These are phyloP conservation scores for Hymenotorrendiella dingleyae DNA, from an alignment of 2,329 filamentous ascomycete species.

Conservation along the genomic window DNA sequence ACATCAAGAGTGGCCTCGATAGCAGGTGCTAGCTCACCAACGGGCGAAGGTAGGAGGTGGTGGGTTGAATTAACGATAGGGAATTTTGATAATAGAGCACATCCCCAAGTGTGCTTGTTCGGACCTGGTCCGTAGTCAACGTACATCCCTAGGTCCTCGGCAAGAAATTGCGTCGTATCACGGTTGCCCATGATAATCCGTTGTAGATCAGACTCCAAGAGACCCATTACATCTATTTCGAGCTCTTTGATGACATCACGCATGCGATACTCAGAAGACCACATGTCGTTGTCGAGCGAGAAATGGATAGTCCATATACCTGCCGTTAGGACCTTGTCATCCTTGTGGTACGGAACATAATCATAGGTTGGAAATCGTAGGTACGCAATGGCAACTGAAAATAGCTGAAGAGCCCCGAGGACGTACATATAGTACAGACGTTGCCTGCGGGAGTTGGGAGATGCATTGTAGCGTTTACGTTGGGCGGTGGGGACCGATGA, in stretches of 20 bases:
- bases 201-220: conserved; percentile 88
- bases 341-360: conserved; percentile 81
- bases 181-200: conserved; percentile 99
- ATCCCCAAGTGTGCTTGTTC: conserved; percentile 98
- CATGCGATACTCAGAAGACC: conserved; percentile 92
- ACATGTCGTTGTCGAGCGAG: conserved; percentile 97
- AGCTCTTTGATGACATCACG: conserved; percentile 84
- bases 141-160: conserved; percentile 97
- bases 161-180: conserved; percentile 89
- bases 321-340: conserved; percentile 82
- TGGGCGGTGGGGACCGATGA: conserved; percentile 34
- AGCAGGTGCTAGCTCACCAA: conserved; percentile 89
- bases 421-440: conserved; percentile 66
- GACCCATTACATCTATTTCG: conserved; percentile 95
- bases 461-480: conserved; percentile 24
- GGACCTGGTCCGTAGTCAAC: conserved; percentile 95
- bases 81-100: conserved; percentile 90
- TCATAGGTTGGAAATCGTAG: conserved; percentile 89
- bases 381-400: conserved; percentile 77
- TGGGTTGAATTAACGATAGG: conserved; percentile 96
- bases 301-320: conserved; percentile 99
- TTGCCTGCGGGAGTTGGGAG: conserved; percentile 40
- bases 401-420: conserved; percentile 69
- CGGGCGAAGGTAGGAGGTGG: conserved; percentile 86
- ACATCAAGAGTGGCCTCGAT: conserved; percentile 95